These are phyloP conservation scores for Pleoardoris graminearum DNA, from an alignment of 2,329 filamentous ascomycete genomes.

Conservation along the genomic window DNA sequence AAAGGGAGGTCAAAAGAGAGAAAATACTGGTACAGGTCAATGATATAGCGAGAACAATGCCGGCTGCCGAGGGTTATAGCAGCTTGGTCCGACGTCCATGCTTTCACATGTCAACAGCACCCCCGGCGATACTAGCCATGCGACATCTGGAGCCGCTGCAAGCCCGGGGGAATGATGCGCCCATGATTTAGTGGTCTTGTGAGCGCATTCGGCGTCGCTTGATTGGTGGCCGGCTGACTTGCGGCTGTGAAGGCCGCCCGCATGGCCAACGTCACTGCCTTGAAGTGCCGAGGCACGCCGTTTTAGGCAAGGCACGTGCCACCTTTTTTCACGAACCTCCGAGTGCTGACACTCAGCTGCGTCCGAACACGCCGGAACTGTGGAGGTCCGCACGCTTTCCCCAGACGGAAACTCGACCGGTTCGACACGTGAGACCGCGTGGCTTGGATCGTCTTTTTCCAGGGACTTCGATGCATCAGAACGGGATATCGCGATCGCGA, in stretches of 20 bases:
- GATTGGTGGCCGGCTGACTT: slow-evolving; percentile 37
- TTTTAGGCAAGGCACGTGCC: slow-evolving; percentile 3
- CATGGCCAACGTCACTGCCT: slow-evolving; percentile 34
- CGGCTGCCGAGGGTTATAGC: slow-evolving; percentile 24
- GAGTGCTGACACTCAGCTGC: slow-evolving; percentile 6
- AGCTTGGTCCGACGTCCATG: slow-evolving; percentile 23
- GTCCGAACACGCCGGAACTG: slow-evolving; percentile 6
- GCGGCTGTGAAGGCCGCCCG: slow-evolving; percentile 25
- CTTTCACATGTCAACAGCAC: slow-evolving; percentile 45
- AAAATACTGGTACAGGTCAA: slow-evolving; percentile 17
- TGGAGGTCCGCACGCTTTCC: slow-evolving; percentile 5
- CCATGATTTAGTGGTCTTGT: slow-evolving; percentile 35
- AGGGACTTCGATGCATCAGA: background rate
- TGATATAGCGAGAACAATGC: slow-evolving; percentile 26
- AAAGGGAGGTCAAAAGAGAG: slow-evolving; percentile 9
- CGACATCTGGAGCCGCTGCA: slow-evolving; percentile 30
- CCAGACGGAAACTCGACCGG: slow-evolving; percentile 5
- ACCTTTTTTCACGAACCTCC: slow-evolving; percentile 10
- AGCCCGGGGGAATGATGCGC: slow-evolving; percentile 21
- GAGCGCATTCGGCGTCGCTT: slow-evolving; percentile 24
- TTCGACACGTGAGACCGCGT: background rate
- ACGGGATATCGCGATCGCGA: background rate
- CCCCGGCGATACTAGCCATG: slow-evolving; percentile 22
- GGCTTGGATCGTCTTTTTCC: background rate
- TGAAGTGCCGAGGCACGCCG: slow-evolving; percentile 34